phyloP scores from a whole-genome alignment of 768 basidiomycete species.

The Boletus edulis region DNA sequence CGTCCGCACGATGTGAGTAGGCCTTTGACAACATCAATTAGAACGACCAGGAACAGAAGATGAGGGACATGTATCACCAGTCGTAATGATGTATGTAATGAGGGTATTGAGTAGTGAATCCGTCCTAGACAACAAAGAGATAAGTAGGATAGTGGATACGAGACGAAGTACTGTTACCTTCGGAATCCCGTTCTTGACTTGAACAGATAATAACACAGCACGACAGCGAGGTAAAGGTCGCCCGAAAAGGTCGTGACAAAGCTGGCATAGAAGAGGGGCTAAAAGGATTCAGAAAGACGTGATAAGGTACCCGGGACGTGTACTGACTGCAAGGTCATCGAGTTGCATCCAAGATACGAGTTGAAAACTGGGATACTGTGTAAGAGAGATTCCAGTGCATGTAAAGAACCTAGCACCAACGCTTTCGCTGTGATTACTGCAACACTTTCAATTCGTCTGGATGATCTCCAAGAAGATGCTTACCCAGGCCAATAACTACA shows the following conservation, averaged over 20 bases:
- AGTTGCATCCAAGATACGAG: constrained; percentile 38
- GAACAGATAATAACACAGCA: constrained; percentile 48
- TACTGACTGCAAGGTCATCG: constrained; percentile 37
- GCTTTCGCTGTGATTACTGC: constrained; percentile 53
- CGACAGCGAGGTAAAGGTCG: constrained; percentile 49
- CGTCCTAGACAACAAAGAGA: constrained; percentile 36
- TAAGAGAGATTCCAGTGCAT: not conserved
- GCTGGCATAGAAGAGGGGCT: constrained; percentile 52
- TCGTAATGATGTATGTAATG: constrained; percentile 53
- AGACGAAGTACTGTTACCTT: constrained; percentile 31
- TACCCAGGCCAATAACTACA: constrained; percentile 13
- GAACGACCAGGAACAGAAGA: constrained; percentile 12
- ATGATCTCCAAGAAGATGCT: not conserved
- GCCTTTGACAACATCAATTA: constrained; percentile 33
- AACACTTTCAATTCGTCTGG: not conserved
- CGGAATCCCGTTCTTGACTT: constrained; percentile 50
- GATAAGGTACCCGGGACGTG: not conserved
- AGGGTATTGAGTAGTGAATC: constrained; percentile 48
- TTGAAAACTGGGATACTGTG: constrained; percentile 33
- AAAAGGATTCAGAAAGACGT: not conserved
- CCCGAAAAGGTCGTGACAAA: constrained; percentile 50
- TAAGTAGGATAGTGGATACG: not conserved
- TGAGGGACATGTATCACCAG: constrained; percentile 35
- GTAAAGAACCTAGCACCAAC: constrained; percentile 29
- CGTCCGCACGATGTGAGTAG: constrained; percentile 35